Evolutionary conservation across 169 alveolate species (phyloP).

Genomic region (Cytauxzoon felis): DNA sequence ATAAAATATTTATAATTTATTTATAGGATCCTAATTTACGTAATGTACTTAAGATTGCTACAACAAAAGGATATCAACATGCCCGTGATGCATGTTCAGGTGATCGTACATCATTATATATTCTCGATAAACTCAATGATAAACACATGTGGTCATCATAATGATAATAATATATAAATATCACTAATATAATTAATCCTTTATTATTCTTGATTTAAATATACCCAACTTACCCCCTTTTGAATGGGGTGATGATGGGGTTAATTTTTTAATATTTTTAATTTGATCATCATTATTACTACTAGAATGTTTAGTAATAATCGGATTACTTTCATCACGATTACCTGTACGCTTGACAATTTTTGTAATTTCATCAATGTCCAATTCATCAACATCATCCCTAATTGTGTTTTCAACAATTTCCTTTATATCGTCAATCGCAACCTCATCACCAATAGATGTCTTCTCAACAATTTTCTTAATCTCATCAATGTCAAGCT

Average conservation of each 20-base stretch:
- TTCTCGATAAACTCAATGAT: conserved; percentile 51
- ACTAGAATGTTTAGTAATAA: background rate
- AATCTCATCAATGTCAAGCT: too few species aligned
- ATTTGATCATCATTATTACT: background rate
- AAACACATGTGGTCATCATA: conserved; percentile 6
- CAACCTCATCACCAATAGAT: background rate
- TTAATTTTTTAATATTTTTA: background rate
- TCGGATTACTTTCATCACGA: background rate
- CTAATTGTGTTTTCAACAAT: background rate
- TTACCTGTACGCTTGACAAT: background rate
- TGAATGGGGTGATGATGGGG: background rate
- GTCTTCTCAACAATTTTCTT: background rate
- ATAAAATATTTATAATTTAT: background rate
- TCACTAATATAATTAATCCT: background rate
- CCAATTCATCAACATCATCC: background rate
- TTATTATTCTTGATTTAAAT: background rate
- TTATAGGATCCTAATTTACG: conserved; percentile 41
- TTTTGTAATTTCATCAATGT: background rate
- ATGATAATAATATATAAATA: background rate
- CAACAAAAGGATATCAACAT: conserved; percentile 31
- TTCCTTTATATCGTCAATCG: background rate
- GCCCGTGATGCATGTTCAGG: conserved; percentile 15
- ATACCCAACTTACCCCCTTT: background rate
- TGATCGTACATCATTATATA: conserved; percentile 19
- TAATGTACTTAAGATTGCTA: conserved; percentile 19